Evolutionary conservation across 1,284 basidiomycete genomes (phyloP), one percentile per base, ranked within the genome.

Genomic region (Trametes polyzona): DNA sequence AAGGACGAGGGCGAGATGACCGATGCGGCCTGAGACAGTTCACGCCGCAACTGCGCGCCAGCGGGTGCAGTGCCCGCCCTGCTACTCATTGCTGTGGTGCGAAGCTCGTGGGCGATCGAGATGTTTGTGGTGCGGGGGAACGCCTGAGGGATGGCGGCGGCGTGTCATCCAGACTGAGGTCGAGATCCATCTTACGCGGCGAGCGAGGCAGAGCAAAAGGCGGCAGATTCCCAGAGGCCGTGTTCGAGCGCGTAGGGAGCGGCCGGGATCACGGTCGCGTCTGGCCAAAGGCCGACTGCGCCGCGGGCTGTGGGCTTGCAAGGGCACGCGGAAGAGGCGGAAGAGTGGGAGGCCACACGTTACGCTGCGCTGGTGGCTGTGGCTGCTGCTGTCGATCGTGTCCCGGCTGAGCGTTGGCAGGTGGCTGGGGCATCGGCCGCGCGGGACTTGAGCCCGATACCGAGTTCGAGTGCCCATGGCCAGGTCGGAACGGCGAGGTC

Each of bases 161-260:
- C 21, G 77, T 76, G 67, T 86, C 84, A 61, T 86, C 83, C 37
- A 86, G 64, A 66, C 77, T 73, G 33, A 80, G 47, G 39, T 69
- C 60, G 2, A 62, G 47, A 5, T 52, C 50, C 1, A 16, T 35
- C 42, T 62, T 59, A 1, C 62, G 37, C 9, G 61, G 62, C 2
- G 59, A 63, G 3, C 58, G 56, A 4, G 57, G 59, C 24, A 35
- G 40, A 35, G 57, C 30, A 39, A 59, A 59, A 0, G 53, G 53
- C 17, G 61, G 65, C 52, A 65, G 47, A 52, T 65, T 47, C 59
- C 53, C 58, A 19, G 40, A 35, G 17, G 49, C 53, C 3, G 55
- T 56, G n/a, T 54, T 59, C 12, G 58, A 55, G 3, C 54, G 58
- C 19, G 46, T 27, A 0, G 58, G 53, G 4, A 48, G 39, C 9